A percentile compares a stretch with the other conserved stretches of the same genome.
These are phyloP conservation scores for Gyromitra esculenta DNA, from an alignment of 2,329 filamentous ascomycete genomes.

Conservation along the genomic window DNA sequence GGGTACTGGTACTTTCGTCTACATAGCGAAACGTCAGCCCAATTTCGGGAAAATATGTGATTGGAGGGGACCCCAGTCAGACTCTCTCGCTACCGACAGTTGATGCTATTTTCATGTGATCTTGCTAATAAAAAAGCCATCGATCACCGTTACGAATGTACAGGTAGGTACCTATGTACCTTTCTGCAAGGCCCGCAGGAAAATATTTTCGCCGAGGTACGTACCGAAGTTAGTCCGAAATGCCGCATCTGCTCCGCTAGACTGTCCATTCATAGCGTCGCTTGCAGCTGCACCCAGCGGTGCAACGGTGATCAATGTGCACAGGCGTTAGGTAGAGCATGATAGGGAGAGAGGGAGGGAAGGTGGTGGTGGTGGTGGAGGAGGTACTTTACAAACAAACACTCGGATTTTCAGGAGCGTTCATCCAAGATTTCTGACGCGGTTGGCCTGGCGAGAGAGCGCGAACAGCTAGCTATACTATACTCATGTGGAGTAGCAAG, in stretches of 20 bases:
- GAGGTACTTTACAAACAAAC: not conserved
- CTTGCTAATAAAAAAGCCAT: conserved; percentile 12
- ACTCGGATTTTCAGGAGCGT: conserved; percentile 7
- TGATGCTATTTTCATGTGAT: conserved; percentile 43
- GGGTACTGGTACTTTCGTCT: conserved; percentile 19
- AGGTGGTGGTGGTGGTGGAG: too few relatives aligned
- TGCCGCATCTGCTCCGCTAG: conserved; percentile 48
- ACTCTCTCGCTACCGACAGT: conserved; percentile 44
- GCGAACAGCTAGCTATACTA: not conserved
- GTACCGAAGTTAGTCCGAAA: conserved; percentile 50
- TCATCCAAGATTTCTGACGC: conserved; percentile 3
- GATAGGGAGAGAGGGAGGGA: not conserved
- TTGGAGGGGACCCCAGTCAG: conserved; percentile 26
- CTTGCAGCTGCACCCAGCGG: conserved; percentile 32
- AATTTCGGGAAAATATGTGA: conserved; percentile 49
- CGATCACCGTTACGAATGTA: conserved; percentile 42
- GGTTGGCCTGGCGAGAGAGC: not conserved
- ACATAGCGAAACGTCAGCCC: conserved; percentile 21
- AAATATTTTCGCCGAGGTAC: conserved; percentile 51
- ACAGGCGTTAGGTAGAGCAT: conserved; percentile 31
- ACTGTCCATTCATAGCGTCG: conserved; percentile 39
- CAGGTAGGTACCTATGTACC: conserved; percentile 29
- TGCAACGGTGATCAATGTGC: conserved; percentile 43
- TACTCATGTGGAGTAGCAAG: too few relatives aligned
- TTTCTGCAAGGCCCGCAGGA: conserved; percentile 48